These are phyloP conservation scores for Yamadazyma akitaensis DNA, from an alignment of 805 yeast genomes.

Conservation along the genomic window DNA sequence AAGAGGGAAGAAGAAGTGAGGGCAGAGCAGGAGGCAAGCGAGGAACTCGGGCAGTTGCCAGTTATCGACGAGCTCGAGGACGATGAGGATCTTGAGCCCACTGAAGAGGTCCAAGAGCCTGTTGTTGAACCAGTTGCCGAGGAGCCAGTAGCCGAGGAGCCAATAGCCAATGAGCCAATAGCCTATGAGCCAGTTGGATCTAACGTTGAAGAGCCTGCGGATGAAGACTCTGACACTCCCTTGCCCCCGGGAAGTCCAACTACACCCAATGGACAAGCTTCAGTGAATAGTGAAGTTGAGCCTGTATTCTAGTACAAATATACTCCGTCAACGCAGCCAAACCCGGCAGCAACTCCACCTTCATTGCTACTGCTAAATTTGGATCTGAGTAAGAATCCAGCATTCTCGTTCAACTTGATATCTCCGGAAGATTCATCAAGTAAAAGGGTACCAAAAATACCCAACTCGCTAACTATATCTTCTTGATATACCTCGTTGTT, in stretches of 20 bases:
- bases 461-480: slow-evolving; percentile 84
- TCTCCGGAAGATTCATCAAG: slow-evolving; percentile 65
- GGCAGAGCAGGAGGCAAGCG: not conserved
- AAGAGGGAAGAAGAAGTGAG: not conserved
- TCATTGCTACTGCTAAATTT: slow-evolving; percentile 86
- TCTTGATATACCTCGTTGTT: slow-evolving; percentile 62
- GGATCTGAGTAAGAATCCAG: slow-evolving; percentile 87
- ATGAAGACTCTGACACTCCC: not conserved
- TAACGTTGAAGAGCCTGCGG: slow-evolving; percentile 6
- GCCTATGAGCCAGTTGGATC: not conserved
- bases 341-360: slow-evolving; percentile 99
- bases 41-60: not conserved
- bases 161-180: not conserved
- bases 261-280: not conserved
- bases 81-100: not conserved
- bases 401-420: slow-evolving; percentile 57
- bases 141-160: not conserved
- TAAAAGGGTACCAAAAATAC: slow-evolving; percentile 79
- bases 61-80: not conserved
- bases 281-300: not conserved
- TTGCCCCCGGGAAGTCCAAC: not conserved
- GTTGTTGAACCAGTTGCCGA: not conserved
- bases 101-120: not conserved
- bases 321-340: slow-evolving; percentile 91
- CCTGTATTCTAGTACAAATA: slow-evolving; percentile 39